phyloP scores from a whole-genome alignment of 2,329 filamentous ascomycete genomes.

The Beauveria rudraprayagi region DNA sequence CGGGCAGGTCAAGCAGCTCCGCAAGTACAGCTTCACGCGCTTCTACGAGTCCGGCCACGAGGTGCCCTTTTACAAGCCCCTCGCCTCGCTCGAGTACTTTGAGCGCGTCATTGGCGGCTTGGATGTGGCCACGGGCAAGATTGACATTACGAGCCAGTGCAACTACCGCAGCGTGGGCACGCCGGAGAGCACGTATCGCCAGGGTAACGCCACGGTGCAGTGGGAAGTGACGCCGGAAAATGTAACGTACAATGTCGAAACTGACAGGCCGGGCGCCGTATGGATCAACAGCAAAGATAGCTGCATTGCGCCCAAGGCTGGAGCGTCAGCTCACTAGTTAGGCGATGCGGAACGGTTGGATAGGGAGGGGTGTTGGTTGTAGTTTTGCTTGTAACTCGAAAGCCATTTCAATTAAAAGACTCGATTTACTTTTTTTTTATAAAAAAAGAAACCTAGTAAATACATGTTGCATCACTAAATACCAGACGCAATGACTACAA shows the following conservation, averaged over 20 bases:
- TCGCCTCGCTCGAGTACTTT: constrained; percentile 49
- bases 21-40: constrained; percentile 60
- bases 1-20: constrained; percentile 55
- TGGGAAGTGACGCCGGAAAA: background rate
- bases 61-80: constrained; percentile 51
- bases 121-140: constrained; percentile 45
- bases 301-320: background rate
- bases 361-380: no score
- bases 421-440: no score
- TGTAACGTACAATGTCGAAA: background rate
- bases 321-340: no score
- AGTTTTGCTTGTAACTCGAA: no score
- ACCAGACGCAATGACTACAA: no score
- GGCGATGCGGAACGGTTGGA: no score
- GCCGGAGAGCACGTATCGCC: background rate
- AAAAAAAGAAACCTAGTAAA: no score
- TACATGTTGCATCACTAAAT: no score
- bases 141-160: constrained; percentile 35
- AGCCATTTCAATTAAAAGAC: no score
- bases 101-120: constrained; percentile 47
- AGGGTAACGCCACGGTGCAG: background rate
- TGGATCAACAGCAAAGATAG: background rate
- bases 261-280: background rate
- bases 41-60: constrained; percentile 59
- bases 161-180: background rate